Percentiles rank a stretch among this genome's conserved stretches.
phyloP scores from a whole-genome alignment of 176 grass and related monocot species.

The Cocos nucifera region DNA sequence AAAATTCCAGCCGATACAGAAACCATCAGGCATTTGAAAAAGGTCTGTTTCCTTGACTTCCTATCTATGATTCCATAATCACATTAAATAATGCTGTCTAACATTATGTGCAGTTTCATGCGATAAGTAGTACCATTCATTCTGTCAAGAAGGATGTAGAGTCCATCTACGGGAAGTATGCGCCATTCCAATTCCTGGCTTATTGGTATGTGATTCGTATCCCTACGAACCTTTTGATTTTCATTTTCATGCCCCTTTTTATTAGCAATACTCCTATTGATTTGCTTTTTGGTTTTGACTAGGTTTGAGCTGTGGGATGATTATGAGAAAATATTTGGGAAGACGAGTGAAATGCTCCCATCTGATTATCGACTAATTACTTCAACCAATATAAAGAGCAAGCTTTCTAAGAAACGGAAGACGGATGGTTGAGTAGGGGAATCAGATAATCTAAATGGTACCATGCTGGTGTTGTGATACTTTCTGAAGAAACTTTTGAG shows the following conservation, averaged over 20 bases:
- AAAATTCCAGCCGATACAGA: conserved; percentile 58
- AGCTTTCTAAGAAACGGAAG: neutral
- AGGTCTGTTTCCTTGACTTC: conserved; percentile 21
- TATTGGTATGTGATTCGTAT: conserved; percentile 48
- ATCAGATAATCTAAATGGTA: neutral
- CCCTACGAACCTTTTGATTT: neutral
- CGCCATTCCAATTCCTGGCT: conserved; percentile 74
- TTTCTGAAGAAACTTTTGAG: too few species aligned
- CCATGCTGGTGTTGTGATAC: too few species aligned
- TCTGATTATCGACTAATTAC: conserved; percentile 52
- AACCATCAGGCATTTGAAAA: conserved; percentile 71
- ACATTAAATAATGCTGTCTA: neutral
- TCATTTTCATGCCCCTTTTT: conserved; percentile 14
- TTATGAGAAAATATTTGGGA: conserved; percentile 60
- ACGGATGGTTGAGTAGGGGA: neutral
- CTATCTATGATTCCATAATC: neutral
- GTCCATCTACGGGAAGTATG: conserved; percentile 50
- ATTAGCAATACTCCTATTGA: too few species aligned
- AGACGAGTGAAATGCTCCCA: conserved; percentile 48
- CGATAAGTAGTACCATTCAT: conserved; percentile 21
- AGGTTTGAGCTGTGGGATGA: conserved; percentile 74
- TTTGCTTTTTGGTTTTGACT: conserved; percentile 2
- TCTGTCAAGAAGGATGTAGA: conserved; percentile 38
- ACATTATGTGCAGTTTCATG: conserved; percentile 43
- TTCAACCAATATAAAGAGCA: conserved; percentile 47